Conservation (phyloP, 1,284 basidiomycete genomes). For the Ustilago nuda region DNA sequence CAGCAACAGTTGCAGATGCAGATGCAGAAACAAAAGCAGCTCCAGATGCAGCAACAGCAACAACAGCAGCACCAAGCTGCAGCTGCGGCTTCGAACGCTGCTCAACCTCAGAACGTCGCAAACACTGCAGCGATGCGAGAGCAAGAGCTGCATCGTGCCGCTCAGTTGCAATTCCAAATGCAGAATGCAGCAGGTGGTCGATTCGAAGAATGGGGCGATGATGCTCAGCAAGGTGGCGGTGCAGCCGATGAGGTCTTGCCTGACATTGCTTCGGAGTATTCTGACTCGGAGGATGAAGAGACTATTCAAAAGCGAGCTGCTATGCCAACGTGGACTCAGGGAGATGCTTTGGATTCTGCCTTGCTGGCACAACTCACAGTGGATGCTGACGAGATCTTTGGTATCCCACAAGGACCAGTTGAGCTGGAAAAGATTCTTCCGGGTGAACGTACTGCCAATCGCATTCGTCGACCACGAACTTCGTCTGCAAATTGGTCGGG, state of each 20-base stretch:
- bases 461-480: slow-evolving; percentile 56
- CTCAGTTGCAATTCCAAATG: slow-evolving; percentile 37
- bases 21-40: slow-evolving; percentile 20
- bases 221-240: slow-evolving; percentile 21
- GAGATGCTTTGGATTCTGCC: slow-evolving; percentile 56
- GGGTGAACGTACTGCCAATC: slow-evolving; percentile 39
- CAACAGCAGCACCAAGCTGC: slow-evolving; percentile 12
- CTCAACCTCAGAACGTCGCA: slow-evolving; percentile 24
- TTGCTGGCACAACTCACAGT: slow-evolving; percentile 58
- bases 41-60: slow-evolving; percentile 28
- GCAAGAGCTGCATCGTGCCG: slow-evolving; percentile 38
- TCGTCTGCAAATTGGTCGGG: slow-evolving; percentile 65
- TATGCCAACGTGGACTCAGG: slow-evolving; percentile 64
- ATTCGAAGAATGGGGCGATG: slow-evolving; percentile 35
- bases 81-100: slow-evolving; percentile 24
- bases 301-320: slow-evolving; percentile 59
- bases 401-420: slow-evolving; percentile 61
- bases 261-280: slow-evolving; percentile 64
- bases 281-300: slow-evolving; percentile 66
- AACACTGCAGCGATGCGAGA: slow-evolving; percentile 34
- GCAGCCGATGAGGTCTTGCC: slow-evolving; percentile 50
- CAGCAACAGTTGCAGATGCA: slow-evolving; percentile 49
- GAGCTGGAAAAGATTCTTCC: slow-evolving; percentile 64
- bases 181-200: slow-evolving; percentile 38
- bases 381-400: slow-evolving; percentile 67